A percentile compares a stretch with the other conserved stretches of the same genome.
Conservation (phyloP, 2,329 filamentous ascomycete species). For the Thelonectria rubi region DNA sequence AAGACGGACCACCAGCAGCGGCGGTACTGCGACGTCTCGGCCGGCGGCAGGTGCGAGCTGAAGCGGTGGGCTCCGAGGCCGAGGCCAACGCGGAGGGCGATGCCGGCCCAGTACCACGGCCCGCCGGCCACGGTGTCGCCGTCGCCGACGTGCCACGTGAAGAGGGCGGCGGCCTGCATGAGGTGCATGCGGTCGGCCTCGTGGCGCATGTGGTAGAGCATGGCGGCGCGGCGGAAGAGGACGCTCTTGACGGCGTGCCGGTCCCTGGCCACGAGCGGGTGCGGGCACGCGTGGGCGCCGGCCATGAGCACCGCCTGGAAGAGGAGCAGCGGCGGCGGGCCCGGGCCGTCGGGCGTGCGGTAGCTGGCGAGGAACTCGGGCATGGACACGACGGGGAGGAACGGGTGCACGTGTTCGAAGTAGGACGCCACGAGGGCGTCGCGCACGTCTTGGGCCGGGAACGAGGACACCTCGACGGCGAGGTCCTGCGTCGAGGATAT, state of each 20-base stretch:
- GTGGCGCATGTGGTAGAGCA: constrained; percentile 41
- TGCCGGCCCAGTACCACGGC: constrained; percentile 40
- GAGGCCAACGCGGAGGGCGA: constrained; percentile 36
- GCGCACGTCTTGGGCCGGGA: constrained; percentile 39
- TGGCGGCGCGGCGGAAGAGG: constrained; percentile 37
- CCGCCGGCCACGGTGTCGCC: constrained; percentile 37
- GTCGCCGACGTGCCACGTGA: constrained; percentile 40
- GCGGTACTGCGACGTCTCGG: constrained; percentile 38
- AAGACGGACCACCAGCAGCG: constrained; percentile 41
- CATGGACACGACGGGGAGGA: constrained; percentile 37
- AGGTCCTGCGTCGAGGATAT: constrained; percentile 34
- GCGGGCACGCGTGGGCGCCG: constrained; percentile 37
- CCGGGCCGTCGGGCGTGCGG: constrained; percentile 33
- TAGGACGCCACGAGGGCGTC: constrained; percentile 36
- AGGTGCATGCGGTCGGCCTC: constrained; percentile 39
- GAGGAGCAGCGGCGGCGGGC: constrained; percentile 31
- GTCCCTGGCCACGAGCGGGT: constrained; percentile 36
- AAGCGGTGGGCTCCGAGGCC: constrained; percentile 34
- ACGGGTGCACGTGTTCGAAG: constrained; percentile 40
- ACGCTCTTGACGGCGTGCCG: constrained; percentile 42
- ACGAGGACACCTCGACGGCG: constrained; percentile 34
- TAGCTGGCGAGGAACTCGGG: constrained; percentile 39
- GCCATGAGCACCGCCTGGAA: constrained; percentile 41
- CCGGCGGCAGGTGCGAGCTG: constrained; percentile 33
- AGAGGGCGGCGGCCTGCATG: constrained; percentile 35